These are phyloP conservation scores for Stagonosporopsis vannaccii DNA, from an alignment of 2,329 filamentous ascomycete species.

Conservation along the genomic window DNA sequence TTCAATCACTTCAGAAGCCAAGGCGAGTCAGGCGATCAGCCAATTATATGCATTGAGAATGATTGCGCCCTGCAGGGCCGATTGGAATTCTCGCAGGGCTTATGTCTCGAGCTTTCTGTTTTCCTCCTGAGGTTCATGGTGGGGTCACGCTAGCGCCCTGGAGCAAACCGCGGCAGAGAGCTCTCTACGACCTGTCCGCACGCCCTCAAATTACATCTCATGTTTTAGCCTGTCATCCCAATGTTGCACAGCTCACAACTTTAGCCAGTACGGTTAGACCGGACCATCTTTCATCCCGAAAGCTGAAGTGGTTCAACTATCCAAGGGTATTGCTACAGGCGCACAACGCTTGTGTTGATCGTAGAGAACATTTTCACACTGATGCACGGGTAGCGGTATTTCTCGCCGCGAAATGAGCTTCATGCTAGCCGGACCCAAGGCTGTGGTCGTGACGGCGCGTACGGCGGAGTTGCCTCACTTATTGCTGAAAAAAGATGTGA, in stretches of 20 bases:
- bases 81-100: constrained; percentile 20
- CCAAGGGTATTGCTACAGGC: not conserved
- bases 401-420: not conserved
- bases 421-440: constrained; percentile 26
- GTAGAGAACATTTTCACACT: not conserved
- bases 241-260: not conserved
- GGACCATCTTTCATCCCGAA: not conserved
- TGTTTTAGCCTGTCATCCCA: not conserved
- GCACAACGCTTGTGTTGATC: not conserved
- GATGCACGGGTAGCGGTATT: not conserved
- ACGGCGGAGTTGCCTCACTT: constrained; percentile 45
- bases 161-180: not conserved
- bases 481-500: constrained; percentile 64
- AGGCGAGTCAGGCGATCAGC: not conserved
- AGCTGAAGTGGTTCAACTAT: not conserved
- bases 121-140: constrained; percentile 5
- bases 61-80: constrained; percentile 22
- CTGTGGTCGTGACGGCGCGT: constrained; percentile 10
- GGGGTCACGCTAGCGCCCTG: constrained; percentile 14
- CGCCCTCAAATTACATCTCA: not conserved
- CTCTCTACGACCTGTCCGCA: not conserved
- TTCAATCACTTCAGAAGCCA: constrained; percentile 15
- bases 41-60: constrained; percentile 4
- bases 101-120: constrained; percentile 4
- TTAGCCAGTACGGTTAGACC: not conserved